A percentile compares a stretch with the other conserved stretches of the same genome.
Conservation (phyloP, 1,284 basidiomycete species). For the Ustilago cynodontis region DNA sequence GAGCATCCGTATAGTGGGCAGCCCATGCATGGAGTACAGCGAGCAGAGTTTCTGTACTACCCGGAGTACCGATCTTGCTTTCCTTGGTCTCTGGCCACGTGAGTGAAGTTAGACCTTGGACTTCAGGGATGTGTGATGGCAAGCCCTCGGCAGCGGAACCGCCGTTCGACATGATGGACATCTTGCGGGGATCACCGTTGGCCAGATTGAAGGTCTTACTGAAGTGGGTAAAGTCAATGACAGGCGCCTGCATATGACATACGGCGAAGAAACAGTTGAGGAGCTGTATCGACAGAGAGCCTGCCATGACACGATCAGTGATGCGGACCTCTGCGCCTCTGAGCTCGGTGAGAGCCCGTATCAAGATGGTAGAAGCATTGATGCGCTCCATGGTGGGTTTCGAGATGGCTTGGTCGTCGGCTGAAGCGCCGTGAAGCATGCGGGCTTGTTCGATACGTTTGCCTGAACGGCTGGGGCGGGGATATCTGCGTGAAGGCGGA, state of each 20-base stretch:
- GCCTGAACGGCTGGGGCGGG: constrained; percentile 64
- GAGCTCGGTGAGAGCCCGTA: constrained; percentile 46
- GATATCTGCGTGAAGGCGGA: constrained; percentile 58
- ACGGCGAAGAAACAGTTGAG: constrained; percentile 64
- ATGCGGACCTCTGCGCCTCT: constrained; percentile 50
- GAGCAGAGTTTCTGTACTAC: constrained; percentile 59
- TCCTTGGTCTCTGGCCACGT: constrained; percentile 47
- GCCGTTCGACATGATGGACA: constrained; percentile 65
- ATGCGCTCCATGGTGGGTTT: constrained; percentile 27
- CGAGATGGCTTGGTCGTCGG: constrained; percentile 2
- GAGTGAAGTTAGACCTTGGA: constrained; percentile 27
- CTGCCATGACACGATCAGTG: constrained; percentile 55
- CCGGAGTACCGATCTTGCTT: constrained; percentile 59
- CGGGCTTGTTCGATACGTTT: constrained; percentile 67
- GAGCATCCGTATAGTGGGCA: constrained; percentile 61
- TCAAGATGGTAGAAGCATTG: constrained; percentile 43
- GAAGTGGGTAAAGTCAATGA: constrained; percentile 63
- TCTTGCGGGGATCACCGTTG: constrained; percentile 60
- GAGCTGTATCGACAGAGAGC: constrained; percentile 56
- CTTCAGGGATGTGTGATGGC: constrained; percentile 35
- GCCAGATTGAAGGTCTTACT: constrained; percentile 60
- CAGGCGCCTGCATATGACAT: constrained; percentile 62
- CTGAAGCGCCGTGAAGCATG: constrained; percentile 59
- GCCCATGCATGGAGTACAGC: constrained; percentile 64
- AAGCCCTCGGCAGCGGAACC: constrained; percentile 45